Conservation (phyloP, 2,329 filamentous ascomycete species). For the Colletotrichum sidae region DNA sequence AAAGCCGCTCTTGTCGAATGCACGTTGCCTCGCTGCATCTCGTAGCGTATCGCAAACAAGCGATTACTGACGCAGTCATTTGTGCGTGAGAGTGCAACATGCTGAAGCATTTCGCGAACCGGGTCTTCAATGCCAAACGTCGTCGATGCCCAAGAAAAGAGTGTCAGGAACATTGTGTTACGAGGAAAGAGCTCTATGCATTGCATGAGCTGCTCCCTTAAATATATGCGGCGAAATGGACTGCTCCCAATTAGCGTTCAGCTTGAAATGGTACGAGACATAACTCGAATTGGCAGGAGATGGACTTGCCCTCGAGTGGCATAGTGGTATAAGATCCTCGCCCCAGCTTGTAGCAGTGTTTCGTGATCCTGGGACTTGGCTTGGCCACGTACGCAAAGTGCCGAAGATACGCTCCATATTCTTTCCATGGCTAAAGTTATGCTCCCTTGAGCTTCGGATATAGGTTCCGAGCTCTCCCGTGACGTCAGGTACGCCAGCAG, state of each 20-base stretch:
- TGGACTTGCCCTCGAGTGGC: constrained; percentile 64
- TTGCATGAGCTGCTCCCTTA: constrained; percentile 70
- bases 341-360: constrained; percentile 74
- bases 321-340: constrained; percentile 75
- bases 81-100: constrained; percentile 56
- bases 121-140: constrained; percentile 81
- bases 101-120: constrained; percentile 73
- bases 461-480: constrained; percentile 54
- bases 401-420: constrained; percentile 55
- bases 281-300: no score
- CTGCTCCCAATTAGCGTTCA: constrained; percentile 48
- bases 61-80: constrained; percentile 58
- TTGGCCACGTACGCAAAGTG: constrained; percentile 53
- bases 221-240: constrained; percentile 74
- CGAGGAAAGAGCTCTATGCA: constrained; percentile 75
- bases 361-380: constrained; percentile 62
- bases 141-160: constrained; percentile 80
- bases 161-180: constrained; percentile 80
- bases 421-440: constrained; percentile 61
- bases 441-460: constrained; percentile 63
- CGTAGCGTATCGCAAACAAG: constrained; percentile 64
- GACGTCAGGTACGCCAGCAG: constrained; percentile 75
- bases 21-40: constrained; percentile 58
- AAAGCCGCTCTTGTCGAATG: constrained; percentile 64
- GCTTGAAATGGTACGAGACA: background rate